Conservation (phyloP, 176 grass and related monocot genomes). For the Lolium rigidum region DNA sequence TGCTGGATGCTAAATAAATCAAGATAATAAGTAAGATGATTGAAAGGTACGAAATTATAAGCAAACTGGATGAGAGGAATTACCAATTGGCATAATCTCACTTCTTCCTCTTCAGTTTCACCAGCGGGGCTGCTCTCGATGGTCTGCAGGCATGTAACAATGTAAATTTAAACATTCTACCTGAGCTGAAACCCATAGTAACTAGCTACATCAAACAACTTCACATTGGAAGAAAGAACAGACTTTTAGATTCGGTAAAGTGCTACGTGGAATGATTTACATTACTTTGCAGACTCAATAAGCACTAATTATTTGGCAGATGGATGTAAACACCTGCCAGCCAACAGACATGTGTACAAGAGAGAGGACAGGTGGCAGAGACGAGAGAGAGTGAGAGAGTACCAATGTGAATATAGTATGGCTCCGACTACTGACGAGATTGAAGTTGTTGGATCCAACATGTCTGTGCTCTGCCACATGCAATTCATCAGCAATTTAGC, state of each 20-base stretch:
- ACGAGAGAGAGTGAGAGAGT: constrained; percentile 12
- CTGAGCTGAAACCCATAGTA: constrained; percentile 37
- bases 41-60: constrained; percentile 42
- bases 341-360: background rate
- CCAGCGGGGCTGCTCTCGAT: constrained; percentile 92
- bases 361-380: background rate
- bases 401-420: constrained; percentile 99
- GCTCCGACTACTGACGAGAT: constrained; percentile 95
- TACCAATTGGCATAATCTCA: constrained; percentile 93
- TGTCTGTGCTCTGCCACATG: constrained; percentile 86
- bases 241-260: constrained; percentile 27
- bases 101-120: constrained; percentile 78
- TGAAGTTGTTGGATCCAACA: constrained; percentile 99
- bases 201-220: constrained; percentile 37
- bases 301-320: background rate
- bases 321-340: background rate
- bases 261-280: constrained; percentile 9
- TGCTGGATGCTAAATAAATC: constrained; percentile 25
- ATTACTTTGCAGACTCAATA: constrained; percentile 24
- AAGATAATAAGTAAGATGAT: background rate
- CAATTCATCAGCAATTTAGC: constrained; percentile 42
- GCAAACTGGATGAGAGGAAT: constrained; percentile 42
- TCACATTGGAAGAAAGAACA: constrained; percentile 35
- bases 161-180: constrained; percentile 35
- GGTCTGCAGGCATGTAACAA: constrained; percentile 61